Base-by-base conservation (phyloP, 176 grass and related monocot genomes). In the Ampelocalamus luodianensis region DNA sequence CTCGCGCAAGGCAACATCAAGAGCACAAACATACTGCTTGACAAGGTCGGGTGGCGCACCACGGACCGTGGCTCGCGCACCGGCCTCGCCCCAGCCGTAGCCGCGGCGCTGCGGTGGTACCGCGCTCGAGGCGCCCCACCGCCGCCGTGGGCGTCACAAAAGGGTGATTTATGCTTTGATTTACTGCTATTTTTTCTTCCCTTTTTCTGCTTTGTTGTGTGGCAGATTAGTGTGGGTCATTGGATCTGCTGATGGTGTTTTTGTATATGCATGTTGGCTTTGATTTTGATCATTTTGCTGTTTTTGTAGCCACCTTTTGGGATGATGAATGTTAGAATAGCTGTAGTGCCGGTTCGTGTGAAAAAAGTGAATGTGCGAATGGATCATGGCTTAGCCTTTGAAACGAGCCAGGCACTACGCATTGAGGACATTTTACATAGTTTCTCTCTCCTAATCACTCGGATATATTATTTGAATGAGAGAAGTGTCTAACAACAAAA, bases 1-100 rank as follows among this genome's bases (percentile, higher is more conserved):
- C 87, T 95, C 8, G 83, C 93, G 20, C 96, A 99, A 81, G 96
- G 96, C 27, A 99, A 96, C 91, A 60, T 99, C 61, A 99, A 99
- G 76, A 90, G 91, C 74, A 89, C 93, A 0, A 99, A 99, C 84
- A 90, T 99, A 51, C 91, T 99, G 1, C 43, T 99, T n/a, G 96
- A 99, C 88, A 81, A 59, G 78, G 26, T 66, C 1, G 93, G 91
- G 77, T 79, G 17, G 88, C 91, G 26, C 90, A n/a, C n/a, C n/a
- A n/a, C n/a, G n/a, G n/a, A n/a, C n/a, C n/a, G n/a, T n/a, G 91
- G 5, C 88, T 99, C 0, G 91, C 83, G 2, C 93, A 99, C 84
- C 96, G 26, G 89, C 80, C 1, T 87, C 96, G 3, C 77, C 93
- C 58, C 90, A 0, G 55, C 77, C 0, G 85, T 54, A 5, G 80